A percentile compares a stretch with the other conserved stretches of the same genome.
Conservation (phyloP, 208 protist species). For the Entamoeba invadens region DNA sequence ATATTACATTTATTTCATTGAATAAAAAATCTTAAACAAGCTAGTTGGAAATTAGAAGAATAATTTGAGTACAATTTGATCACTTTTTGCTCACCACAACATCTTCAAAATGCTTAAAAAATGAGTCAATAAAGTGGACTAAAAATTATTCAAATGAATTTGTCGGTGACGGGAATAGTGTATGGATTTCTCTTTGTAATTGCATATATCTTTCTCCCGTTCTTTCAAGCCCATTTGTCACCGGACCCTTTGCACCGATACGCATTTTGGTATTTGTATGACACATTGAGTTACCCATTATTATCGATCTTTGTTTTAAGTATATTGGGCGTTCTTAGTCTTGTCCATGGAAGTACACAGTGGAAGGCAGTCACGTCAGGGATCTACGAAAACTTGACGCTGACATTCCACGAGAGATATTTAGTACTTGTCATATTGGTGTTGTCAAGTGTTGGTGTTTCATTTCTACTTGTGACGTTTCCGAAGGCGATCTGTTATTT, state of each 20-base stretch:
- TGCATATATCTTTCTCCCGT: not conserved
- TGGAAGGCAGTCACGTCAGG: not conserved
- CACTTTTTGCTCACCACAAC: too few relatives aligned
- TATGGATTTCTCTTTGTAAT: not conserved
- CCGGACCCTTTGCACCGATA: not conserved
- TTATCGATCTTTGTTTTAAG: not conserved
- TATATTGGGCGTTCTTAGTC: not conserved
- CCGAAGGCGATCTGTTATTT: not conserved
- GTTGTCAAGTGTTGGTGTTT: not conserved
- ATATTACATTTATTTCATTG: too few relatives aligned
- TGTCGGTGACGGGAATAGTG: not conserved
- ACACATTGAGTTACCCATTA: not conserved
- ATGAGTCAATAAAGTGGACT: too few relatives aligned
- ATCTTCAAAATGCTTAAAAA: too few relatives aligned
- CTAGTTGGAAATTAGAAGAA: too few relatives aligned
- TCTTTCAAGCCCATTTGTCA: not conserved
- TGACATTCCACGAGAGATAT: not conserved
- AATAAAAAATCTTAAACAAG: too few relatives aligned
- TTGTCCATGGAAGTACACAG: not conserved
- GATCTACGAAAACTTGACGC: not conserved
- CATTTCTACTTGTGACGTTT: not conserved
- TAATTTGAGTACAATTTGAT: too few relatives aligned
- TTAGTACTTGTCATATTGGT: not conserved
- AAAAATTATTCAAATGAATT: too few relatives aligned
- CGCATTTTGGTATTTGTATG: not conserved